Evolutionary conservation across 352 stramenopile genomes (phyloP).

Genomic region (Phytopythium vexans): DNA sequence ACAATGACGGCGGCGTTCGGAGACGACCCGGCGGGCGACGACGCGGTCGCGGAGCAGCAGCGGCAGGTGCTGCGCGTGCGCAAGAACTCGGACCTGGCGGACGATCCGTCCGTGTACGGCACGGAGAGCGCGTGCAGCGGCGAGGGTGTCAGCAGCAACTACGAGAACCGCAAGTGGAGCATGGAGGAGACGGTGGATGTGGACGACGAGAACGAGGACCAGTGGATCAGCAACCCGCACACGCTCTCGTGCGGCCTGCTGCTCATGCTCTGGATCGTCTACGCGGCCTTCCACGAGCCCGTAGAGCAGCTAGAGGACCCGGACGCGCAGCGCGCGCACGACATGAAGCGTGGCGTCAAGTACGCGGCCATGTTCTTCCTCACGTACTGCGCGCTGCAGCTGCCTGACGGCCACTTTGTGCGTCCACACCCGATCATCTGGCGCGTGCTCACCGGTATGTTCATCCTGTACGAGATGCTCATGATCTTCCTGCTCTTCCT

Average conservation of each 20-base stretch:
- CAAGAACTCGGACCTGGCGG: slow-evolving; percentile 54
- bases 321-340: slow-evolving; percentile 29
- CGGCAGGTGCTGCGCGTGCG: slow-evolving; percentile 45
- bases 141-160: slow-evolving; percentile 34
- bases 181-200: slow-evolving; percentile 77
- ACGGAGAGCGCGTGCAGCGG: slow-evolving; percentile 9
- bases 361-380: slow-evolving; percentile 84
- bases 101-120: slow-evolving; percentile 40
- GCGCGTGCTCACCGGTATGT: slow-evolving; percentile 87
- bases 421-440: slow-evolving; percentile 90
- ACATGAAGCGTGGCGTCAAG: slow-evolving; percentile 73
- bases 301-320: slow-evolving; percentile 32
- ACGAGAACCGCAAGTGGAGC: slow-evolving; percentile 82
- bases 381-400: slow-evolving; percentile 83
- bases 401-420: slow-evolving; percentile 84
- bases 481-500: slow-evolving; percentile 86
- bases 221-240: slow-evolving; percentile 84
- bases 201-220: slow-evolving; percentile 67
- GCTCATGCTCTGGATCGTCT: slow-evolving; percentile 84
- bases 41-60: slow-evolving; percentile 21
- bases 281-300: slow-evolving; percentile 73
- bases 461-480: slow-evolving; percentile 92
- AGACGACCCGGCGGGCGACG: slow-evolving; percentile 13
- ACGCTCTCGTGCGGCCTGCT: slow-evolving; percentile 77
- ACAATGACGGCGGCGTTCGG: slow-evolving; percentile 10